Evolutionary conservation across 1,139 yeast species (phyloP).

Genomic region (Lodderomyces theae): DNA sequence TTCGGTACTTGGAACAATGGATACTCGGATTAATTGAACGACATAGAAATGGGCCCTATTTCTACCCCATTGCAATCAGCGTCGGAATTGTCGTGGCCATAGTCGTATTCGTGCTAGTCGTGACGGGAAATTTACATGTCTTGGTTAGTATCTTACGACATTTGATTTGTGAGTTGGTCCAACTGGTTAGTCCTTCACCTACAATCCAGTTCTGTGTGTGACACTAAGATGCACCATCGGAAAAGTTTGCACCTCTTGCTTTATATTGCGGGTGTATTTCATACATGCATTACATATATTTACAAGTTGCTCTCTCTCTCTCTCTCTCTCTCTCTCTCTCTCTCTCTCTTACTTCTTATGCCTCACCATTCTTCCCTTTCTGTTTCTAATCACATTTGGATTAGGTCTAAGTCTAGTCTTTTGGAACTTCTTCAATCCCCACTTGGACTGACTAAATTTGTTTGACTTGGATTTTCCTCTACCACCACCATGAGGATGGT

Average conservation of each 20-base stretch:
- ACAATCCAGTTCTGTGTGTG: conserved; percentile 15
- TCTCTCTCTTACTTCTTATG: conserved; percentile 10
- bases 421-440: conserved; percentile 96
- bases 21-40: conserved; percentile 9
- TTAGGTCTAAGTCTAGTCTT: conserved; percentile 61
- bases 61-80: conserved; percentile 11
- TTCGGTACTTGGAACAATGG: conserved; percentile 11
- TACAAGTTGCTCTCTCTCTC: conserved; percentile 5
- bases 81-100: conserved; percentile 10
- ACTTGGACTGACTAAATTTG: conserved; percentile 89
- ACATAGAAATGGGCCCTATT: conserved; percentile 11
- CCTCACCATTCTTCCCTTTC: conserved; percentile 13
- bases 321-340: no score
- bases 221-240: background rate
- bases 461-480: conserved; percentile 98
- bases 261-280: no score
- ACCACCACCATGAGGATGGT: conserved; percentile 99
- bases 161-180: conserved; percentile 18
- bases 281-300: conserved; percentile 3
- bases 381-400: conserved; percentile 11
- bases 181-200: conserved; percentile 8
- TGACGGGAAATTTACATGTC: conserved; percentile 19
- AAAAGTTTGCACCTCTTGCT: background rate
- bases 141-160: conserved; percentile 12
- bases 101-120: conserved; percentile 13